Conservation (phyloP, 1,284 basidiomycete genomes). For the Pseudomicrostroma phylloplanum region DNA sequence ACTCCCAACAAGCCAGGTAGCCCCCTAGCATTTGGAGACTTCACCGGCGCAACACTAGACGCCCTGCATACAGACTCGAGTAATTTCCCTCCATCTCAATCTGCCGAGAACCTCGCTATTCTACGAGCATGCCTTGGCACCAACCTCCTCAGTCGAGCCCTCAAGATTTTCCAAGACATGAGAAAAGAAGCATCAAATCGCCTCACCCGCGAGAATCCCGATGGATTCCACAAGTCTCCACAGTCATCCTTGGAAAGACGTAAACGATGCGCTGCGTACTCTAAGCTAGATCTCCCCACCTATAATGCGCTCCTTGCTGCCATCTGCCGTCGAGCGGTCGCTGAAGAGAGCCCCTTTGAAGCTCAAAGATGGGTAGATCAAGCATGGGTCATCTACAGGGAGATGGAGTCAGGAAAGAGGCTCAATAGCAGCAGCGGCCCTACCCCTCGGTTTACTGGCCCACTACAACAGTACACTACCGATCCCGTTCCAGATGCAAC, state of each 20-base stretch:
- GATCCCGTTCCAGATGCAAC: slow-evolving; percentile 34
- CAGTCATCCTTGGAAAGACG: not conserved
- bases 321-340: not conserved
- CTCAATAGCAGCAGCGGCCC: not conserved
- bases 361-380: slow-evolving; percentile 25
- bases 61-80: slow-evolving; percentile 25
- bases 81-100: slow-evolving; percentile 32
- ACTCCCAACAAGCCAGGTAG: not conserved
- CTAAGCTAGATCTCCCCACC: not conserved
- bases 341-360: not conserved
- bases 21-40: not conserved
- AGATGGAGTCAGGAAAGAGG: slow-evolving; percentile 23
- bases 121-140: slow-evolving; percentile 44
- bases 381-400: slow-evolving; percentile 34
- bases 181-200: slow-evolving; percentile 12
- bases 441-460: not conserved
- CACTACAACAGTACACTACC: slow-evolving; percentile 5
- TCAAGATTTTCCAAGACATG: slow-evolving; percentile 40
- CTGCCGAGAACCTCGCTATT: slow-evolving; percentile 35
- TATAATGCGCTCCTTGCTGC: not conserved
- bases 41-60: slow-evolving; percentile 9
- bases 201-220: not conserved
- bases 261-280: not conserved
- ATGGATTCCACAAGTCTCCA: not conserved
- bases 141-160: slow-evolving; percentile 38